These are phyloP conservation scores for Croton setiger DNA, from an alignment of 441 rosid species.

Conservation along the genomic window DNA sequence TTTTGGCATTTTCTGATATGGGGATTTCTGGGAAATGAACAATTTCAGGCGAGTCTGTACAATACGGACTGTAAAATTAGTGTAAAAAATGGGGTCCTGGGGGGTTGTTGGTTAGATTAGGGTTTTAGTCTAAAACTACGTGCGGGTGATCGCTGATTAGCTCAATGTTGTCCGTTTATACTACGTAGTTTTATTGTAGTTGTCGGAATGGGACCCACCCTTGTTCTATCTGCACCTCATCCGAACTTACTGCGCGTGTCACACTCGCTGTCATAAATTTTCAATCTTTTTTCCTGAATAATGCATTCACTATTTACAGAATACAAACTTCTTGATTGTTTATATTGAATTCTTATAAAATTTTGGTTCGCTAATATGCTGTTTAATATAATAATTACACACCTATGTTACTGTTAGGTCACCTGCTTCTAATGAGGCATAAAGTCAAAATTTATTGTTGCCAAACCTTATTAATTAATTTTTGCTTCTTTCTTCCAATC, in stretches of 20 bases:
- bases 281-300: too few relatives aligned
- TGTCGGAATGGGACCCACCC: slow-evolving; percentile 25
- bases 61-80: background rate
- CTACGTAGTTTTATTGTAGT: background rate
- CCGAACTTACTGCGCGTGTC: background rate
- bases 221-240: background rate
- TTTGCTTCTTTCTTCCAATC: background rate
- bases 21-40: background rate
- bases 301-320: too few relatives aligned
- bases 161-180: slow-evolving; percentile 5
- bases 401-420: background rate
- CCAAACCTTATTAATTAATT: background rate
- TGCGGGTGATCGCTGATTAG: slow-evolving; percentile 15
- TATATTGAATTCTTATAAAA: too few relatives aligned
- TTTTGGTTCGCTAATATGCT: background rate
- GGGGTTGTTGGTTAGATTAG: background rate
- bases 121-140: background rate
- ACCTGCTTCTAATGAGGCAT: background rate
- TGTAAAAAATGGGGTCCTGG: background rate
- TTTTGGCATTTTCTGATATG: background rate
- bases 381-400: background rate
- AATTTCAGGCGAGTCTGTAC: background rate
- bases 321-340: too few relatives aligned
- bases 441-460: background rate
- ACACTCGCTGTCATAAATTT: too few relatives aligned